Conservation (phyloP, 2,329 filamentous ascomycete species). For the Botryotinia globosa region DNA sequence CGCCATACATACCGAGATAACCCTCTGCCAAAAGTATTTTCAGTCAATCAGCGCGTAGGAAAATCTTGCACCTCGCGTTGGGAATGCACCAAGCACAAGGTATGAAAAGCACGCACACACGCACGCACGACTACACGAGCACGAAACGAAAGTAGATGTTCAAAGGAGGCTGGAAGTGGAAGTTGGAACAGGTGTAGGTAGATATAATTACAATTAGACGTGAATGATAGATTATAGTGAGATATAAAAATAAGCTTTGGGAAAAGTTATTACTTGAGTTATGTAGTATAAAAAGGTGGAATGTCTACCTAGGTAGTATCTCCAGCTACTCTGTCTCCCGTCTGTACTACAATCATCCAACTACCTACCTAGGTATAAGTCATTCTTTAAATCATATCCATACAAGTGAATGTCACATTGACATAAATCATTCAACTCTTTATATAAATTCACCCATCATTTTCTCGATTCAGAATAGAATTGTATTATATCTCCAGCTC, state of each 20-base stretch:
- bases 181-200: too few relatives aligned
- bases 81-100: constrained; percentile 4
- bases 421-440: not conserved
- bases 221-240: not conserved
- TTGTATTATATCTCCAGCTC: too few relatives aligned
- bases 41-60: not conserved
- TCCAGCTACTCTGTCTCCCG: too few relatives aligned
- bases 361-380: too few relatives aligned
- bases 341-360: too few relatives aligned
- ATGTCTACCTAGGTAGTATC: too few relatives aligned
- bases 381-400: not conserved
- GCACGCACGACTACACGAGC: not conserved
- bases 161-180: not conserved
- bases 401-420: not conserved
- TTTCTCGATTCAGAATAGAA: not conserved
- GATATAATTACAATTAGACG: too few relatives aligned
- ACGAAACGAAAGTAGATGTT: not conserved
- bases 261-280: not conserved
- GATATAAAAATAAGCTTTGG: not conserved
- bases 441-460: not conserved
- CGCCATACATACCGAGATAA: not conserved
- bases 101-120: not conserved
- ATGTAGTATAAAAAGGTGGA: too few relatives aligned
- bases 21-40: not conserved
- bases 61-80: not conserved